These are phyloP conservation scores for Cryptococcus neoformans DNA, from an alignment of 1,284 basidiomycete genomes.

Conservation along the genomic window DNA sequence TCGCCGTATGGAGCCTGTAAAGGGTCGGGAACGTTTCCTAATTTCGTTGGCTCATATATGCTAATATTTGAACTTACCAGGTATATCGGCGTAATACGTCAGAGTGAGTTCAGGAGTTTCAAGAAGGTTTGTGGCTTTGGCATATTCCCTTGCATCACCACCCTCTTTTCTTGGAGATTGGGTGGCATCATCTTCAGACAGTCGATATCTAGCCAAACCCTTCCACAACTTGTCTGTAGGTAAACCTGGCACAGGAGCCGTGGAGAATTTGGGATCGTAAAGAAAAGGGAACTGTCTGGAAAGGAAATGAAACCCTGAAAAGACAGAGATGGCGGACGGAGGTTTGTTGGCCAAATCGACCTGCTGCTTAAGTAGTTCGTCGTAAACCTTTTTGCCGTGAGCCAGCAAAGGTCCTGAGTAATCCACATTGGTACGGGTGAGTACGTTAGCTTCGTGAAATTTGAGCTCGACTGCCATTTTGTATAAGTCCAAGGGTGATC, in stretches of 20 bases:
- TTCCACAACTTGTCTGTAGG: slow-evolving; percentile 47
- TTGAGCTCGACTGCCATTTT: slow-evolving; percentile 70
- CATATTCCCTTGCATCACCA: slow-evolving; percentile 65
- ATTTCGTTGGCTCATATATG: no score
- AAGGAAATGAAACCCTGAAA: slow-evolving; percentile 38
- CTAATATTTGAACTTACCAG: slow-evolving; percentile 27
- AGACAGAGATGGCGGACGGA: slow-evolving; percentile 36
- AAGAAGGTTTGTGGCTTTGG: slow-evolving; percentile 76
- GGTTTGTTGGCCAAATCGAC: slow-evolving; percentile 30
- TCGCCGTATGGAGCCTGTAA: slow-evolving; percentile 51
- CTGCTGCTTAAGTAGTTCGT: slow-evolving; percentile 58
- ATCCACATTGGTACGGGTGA: slow-evolving; percentile 70
- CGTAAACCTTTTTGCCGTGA: slow-evolving; percentile 63
- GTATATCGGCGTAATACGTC: slow-evolving; percentile 74
- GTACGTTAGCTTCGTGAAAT: slow-evolving; percentile 63
- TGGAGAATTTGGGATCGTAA: slow-evolving; percentile 34
- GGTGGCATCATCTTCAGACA: slow-evolving; percentile 18
- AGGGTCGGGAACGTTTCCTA: slow-evolving; percentile 28
- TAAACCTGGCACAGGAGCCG: slow-evolving; percentile 34
- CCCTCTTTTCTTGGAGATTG: slow-evolving; percentile 8
- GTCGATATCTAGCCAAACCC: slow-evolving; percentile 51
- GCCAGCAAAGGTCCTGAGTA: slow-evolving; percentile 64
- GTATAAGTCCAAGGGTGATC: slow-evolving; percentile 73
- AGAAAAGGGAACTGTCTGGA: slow-evolving; percentile 39
- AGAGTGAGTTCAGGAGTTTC: slow-evolving; percentile 71